Evolutionary conservation across 2,329 filamentous ascomycete genomes (phyloP).

Genomic region (Gliomastix tumulicola): DNA sequence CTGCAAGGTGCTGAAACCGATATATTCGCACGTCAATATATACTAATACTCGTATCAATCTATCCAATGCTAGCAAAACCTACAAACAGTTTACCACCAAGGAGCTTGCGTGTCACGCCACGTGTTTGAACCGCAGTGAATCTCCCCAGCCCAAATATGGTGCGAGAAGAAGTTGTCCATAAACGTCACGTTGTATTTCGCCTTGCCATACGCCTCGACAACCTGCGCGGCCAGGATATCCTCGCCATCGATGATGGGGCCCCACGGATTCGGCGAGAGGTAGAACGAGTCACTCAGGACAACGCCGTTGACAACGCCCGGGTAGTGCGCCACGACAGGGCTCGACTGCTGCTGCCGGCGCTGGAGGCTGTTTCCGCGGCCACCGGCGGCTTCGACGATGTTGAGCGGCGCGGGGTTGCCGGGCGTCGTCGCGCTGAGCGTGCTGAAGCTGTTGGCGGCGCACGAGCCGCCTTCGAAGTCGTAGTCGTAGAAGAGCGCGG

Average conservation of each 20-base stretch:
- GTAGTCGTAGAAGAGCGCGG: conserved; percentile 9
- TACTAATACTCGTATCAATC: neutral
- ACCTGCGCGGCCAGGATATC: conserved; percentile 16
- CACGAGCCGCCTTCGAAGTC: neutral
- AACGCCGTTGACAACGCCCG: conserved; percentile 11
- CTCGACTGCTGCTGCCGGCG: neutral
- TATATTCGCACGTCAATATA: too few species aligned
- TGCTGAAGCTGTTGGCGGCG: neutral
- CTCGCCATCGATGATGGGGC: conserved; percentile 12
- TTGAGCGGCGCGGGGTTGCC: neutral
- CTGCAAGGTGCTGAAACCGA: too few species aligned
- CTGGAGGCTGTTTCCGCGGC: conserved; percentile 1
- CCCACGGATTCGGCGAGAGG: conserved; percentile 16
- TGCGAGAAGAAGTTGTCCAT: conserved; percentile 19
- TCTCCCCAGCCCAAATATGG: conserved; percentile 12
- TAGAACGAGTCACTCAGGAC: conserved; percentile 8
- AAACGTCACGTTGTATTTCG: conserved; percentile 11
- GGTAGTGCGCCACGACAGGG: conserved; percentile 6
- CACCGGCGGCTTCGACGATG: neutral
- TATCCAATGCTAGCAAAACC: neutral
- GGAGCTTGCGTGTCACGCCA: conserved; percentile 3
- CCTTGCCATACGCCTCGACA: conserved; percentile 11
- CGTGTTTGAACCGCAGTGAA: conserved; percentile 15
- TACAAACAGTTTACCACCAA: conserved; percentile 10
- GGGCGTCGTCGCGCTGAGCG: neutral